phyloP scores from a whole-genome alignment of 768 basidiomycete species.

The Hemileccinum rubropunctum region DNA sequence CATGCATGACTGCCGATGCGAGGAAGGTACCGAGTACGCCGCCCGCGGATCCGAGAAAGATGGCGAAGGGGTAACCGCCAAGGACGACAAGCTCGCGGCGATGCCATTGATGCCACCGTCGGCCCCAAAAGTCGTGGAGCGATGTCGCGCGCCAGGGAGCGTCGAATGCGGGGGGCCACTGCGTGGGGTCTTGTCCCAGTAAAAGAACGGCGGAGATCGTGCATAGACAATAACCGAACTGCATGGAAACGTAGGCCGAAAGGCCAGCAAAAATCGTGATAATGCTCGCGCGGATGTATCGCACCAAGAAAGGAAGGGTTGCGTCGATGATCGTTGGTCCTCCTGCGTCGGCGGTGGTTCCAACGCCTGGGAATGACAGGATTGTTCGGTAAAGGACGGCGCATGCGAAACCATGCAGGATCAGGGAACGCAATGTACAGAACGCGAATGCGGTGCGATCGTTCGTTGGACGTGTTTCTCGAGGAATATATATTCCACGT shows the following conservation, averaged over 20 bases:
- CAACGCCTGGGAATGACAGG: conserved; percentile 42
- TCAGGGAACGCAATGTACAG: conserved; percentile 32
- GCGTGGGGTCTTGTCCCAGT: conserved; percentile 25
- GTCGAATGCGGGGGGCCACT: conserved; percentile 35
- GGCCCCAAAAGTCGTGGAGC: conserved; percentile 36
- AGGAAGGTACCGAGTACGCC: conserved; percentile 55
- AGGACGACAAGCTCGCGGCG: conserved; percentile 31
- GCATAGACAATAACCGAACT: conserved; percentile 29
- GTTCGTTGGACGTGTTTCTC: conserved; percentile 37
- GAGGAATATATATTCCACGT: conserved; percentile 23
- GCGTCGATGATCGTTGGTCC: conserved; percentile 33
- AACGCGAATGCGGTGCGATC: conserved; percentile 38
- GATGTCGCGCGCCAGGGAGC: conserved; percentile 37
- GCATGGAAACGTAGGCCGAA: conserved; percentile 43
- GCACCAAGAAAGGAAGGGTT: conserved; percentile 23
- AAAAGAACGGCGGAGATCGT: conserved; percentile 25
- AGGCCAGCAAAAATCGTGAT: conserved; percentile 44
- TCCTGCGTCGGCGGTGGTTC: conserved; percentile 2
- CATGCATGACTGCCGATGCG: conserved; percentile 55
- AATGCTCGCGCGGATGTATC: conserved; percentile 39
- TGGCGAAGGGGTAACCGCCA: conserved; percentile 29
- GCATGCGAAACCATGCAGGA: conserved; percentile 38
- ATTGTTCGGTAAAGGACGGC: conserved; percentile 45
- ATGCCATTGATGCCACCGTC: conserved; percentile 38
- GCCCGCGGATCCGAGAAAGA: conserved; percentile 46